Evolutionary conservation across 2,329 filamentous ascomycete species (phyloP).

Genomic region (Rhytidhysteron rufulum): DNA sequence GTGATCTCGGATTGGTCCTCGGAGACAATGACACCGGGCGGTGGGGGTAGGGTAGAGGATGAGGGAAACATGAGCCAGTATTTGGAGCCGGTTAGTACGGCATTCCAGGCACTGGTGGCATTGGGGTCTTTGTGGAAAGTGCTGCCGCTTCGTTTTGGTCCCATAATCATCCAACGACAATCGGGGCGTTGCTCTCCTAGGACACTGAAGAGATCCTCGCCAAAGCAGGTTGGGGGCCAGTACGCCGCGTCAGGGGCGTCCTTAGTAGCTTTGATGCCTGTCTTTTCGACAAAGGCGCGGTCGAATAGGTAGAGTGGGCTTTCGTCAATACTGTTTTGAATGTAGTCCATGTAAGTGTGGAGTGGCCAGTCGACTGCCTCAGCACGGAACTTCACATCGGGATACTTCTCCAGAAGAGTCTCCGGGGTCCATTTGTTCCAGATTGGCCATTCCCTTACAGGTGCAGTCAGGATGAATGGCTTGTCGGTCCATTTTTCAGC

Average conservation of each 20-base stretch:
- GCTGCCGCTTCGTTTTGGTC: constrained; percentile 80
- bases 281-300: constrained; percentile 80
- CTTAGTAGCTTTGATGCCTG: constrained; percentile 62
- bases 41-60: constrained; percentile 56
- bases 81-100: constrained; percentile 81
- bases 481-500: constrained; percentile 69
- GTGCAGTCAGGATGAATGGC: constrained; percentile 82
- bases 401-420: constrained; percentile 61
- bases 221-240: constrained; percentile 79
- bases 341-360: constrained; percentile 75
- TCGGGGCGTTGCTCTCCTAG: constrained; percentile 77
- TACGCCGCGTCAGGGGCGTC: constrained; percentile 57
- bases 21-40: constrained; percentile 87
- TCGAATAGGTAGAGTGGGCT: constrained; percentile 93
- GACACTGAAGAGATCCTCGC: constrained; percentile 78
- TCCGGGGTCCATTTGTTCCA: constrained; percentile 70
- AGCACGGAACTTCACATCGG: constrained; percentile 70
- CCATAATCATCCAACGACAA: constrained; percentile 88
- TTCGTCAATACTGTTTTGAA: constrained; percentile 76
- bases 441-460: constrained; percentile 77
- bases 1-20: constrained; percentile 90
- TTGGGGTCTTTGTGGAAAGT: constrained; percentile 88
- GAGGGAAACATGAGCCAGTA: constrained; percentile 99
- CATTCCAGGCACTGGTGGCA: constrained; percentile 81
- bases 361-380: constrained; percentile 93